Base-by-base conservation (phyloP, 148 eudicot genomes). In the Vaccinium myrtillus region DNA sequence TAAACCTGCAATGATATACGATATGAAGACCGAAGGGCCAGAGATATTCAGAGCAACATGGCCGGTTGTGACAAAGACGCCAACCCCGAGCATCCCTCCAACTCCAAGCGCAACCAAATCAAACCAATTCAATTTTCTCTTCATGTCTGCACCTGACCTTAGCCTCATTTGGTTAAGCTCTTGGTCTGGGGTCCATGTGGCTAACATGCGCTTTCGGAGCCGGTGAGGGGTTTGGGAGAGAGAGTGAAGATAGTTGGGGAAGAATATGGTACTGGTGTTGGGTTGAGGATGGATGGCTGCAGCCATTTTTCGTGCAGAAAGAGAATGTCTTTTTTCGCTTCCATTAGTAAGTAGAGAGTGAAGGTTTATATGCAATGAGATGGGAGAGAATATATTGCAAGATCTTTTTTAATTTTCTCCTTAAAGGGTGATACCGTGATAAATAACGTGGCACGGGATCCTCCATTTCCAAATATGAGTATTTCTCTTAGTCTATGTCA, bases 51-150 rank as follows among this genome's bases (percentile, higher is more conserved):
- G 86, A 51, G 94, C 94, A 36, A 91, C 98, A 3, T 79, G 90
- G 30, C 98, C 98, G 49, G 94, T 93, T 2, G 94, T 93, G 55
- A 93, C 98, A 83, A 94, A 94, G 50, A 94, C 96, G 54, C 98
- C 96, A 78, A 89, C 98, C 8, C 98, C 98, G 32, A 94, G 94
- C 98, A 94, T 94, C 82, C 98, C 98, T 21, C 98, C 96, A 8
- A 92, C 81, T 30, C 98, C 96, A 79, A 94, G 92, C 80, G 94
- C 92, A 4, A 92, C 87, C 86, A 94, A 87, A 74, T 94, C 96
- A 53, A 89, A 92, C 93, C 95, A 92, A 69, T 59, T 51, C 75
- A 93, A 94, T 84, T 88, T 91, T 76, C 98, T 88, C 81, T 92
- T 92, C 98, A 94, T 94, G 90, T 93, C 93, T 54, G 95, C 93